Evolutionary conservation across 1,139 yeast genomes (phyloP).

Genomic region (Protomyces inouyei): DNA sequence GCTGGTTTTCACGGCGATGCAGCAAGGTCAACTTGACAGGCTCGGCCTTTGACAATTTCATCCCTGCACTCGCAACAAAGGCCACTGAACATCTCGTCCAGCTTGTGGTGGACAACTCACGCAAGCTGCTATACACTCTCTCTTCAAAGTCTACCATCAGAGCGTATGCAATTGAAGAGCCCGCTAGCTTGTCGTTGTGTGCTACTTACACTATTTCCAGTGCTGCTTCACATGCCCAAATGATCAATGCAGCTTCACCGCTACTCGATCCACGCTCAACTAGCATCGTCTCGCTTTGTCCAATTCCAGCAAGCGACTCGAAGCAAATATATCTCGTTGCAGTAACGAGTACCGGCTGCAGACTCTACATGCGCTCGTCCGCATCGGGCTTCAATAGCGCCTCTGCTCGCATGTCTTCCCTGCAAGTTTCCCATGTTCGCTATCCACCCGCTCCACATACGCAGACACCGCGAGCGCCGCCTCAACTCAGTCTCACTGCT

Average conservation of each 20-base stretch:
- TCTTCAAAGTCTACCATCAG: constrained; percentile 79
- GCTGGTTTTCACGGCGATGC: constrained; percentile 82
- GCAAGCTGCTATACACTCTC: constrained; percentile 72
- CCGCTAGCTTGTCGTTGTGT: constrained; percentile 35
- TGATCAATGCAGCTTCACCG: constrained; percentile 40
- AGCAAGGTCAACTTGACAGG: constrained; percentile 61
- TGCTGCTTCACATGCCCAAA: constrained; percentile 39
- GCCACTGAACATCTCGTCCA: constrained; percentile 57
- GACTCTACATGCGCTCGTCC: constrained; percentile 52
- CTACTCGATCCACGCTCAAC: constrained; percentile 36
- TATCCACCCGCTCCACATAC: constrained; percentile 39
- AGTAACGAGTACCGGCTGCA: constrained; percentile 77
- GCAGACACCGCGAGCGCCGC: not conserved
- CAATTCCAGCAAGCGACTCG: constrained; percentile 61
- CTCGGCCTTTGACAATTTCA: constrained; percentile 28
- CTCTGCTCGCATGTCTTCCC: constrained; percentile 28
- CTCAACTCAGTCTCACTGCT: not conserved
- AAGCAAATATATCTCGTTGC: constrained; percentile 72
- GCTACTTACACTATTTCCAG: constrained; percentile 39
- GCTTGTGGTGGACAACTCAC: constrained; percentile 66
- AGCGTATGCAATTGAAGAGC: constrained; percentile 54
- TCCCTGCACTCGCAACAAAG: constrained; percentile 29
- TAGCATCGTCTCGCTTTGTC: constrained; percentile 55
- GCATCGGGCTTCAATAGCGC: constrained; percentile 29
- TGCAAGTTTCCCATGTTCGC: constrained; percentile 39